Evolutionary conservation across 1,139 yeast genomes (phyloP).

Genomic region (Hemisphaericaspora xylanilytica): DNA sequence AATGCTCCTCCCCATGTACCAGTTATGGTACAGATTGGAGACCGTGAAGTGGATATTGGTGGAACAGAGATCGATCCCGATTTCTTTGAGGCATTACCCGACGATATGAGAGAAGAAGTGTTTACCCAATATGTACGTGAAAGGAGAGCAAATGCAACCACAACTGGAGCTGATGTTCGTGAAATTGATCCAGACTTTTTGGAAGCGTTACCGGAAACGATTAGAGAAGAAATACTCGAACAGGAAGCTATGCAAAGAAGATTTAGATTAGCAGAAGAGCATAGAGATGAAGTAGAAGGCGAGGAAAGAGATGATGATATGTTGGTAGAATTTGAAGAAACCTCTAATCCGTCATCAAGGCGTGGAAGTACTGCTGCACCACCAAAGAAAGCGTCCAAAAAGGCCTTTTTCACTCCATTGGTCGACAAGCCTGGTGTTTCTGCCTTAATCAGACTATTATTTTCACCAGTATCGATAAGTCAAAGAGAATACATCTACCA

Average conservation of each 20-base stretch:
- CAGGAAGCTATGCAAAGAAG: slow-evolving; percentile 59
- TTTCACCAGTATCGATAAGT: slow-evolving; percentile 66
- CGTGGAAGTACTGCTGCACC: slow-evolving; percentile 3
- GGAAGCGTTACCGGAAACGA: slow-evolving; percentile 73
- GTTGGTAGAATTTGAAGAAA: slow-evolving; percentile 4
- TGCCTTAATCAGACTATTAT: slow-evolving; percentile 65
- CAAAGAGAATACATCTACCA: slow-evolving; percentile 68
- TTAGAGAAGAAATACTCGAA: slow-evolving; percentile 70
- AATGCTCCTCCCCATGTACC: slow-evolving; percentile 37
- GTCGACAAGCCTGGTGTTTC: slow-evolving; percentile 78
- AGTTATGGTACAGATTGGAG: slow-evolving; percentile 72
- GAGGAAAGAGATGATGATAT: slow-evolving; percentile 16
- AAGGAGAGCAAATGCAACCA: slow-evolving; percentile 51
- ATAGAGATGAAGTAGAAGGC: slow-evolving; percentile 26
- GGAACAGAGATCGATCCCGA: slow-evolving; percentile 93
- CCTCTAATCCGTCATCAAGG: not conserved
- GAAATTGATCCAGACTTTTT: slow-evolving; percentile 82
- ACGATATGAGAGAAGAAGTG: slow-evolving; percentile 90
- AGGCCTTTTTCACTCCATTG: slow-evolving; percentile 58
- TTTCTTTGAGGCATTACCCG: slow-evolving; percentile 86
- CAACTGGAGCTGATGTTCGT: slow-evolving; percentile 43
- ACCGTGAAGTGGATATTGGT: slow-evolving; percentile 77
- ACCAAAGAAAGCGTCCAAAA: slow-evolving; percentile 20
- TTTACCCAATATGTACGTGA: slow-evolving; percentile 84
- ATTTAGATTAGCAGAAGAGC: slow-evolving; percentile 28